Evolutionary conservation across 805 yeast genomes (phyloP).

Genomic region (Blastobotrys robertii): DNA sequence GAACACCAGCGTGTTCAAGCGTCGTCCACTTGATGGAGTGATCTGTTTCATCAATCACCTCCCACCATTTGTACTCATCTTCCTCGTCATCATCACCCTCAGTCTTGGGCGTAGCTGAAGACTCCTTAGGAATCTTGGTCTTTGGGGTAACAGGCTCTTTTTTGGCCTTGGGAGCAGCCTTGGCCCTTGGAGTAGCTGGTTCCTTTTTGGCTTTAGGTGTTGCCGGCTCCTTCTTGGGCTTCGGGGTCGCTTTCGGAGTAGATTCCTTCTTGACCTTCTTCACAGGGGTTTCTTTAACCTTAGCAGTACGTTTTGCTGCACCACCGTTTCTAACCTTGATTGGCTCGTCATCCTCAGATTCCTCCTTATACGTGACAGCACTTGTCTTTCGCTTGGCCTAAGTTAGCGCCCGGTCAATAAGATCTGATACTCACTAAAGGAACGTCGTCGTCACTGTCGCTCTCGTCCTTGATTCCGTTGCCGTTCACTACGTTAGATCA

Average conservation of each 20-base stretch:
- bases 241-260: background rate
- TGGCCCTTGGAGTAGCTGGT: background rate
- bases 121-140: background rate
- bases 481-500: background rate
- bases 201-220: slow-evolving; percentile 2
- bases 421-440: slow-evolving; percentile 4
- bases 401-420: background rate
- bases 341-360: slow-evolving; percentile 4
- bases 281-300: slow-evolving; percentile 2
- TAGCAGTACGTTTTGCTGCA: background rate
- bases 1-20: slow-evolving; percentile 79
- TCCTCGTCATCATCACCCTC: slow-evolving; percentile 44
- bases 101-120: background rate
- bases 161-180: slow-evolving; percentile 1
- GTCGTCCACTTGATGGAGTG: slow-evolving; percentile 80
- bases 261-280: slow-evolving; percentile 10
- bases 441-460: slow-evolving; percentile 4
- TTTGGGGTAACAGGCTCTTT: slow-evolving; percentile 3
- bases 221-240: slow-evolving; percentile 1
- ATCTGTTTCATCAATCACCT: slow-evolving; percentile 53
- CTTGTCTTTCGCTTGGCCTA: slow-evolving; percentile 1
- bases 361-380: background rate
- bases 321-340: background rate
- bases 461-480: background rate
- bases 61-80: slow-evolving; percentile 78